phyloP scores from a whole-genome alignment of 192 early-diverging fungal genomes.

The Chytriomyces sp. region DNA sequence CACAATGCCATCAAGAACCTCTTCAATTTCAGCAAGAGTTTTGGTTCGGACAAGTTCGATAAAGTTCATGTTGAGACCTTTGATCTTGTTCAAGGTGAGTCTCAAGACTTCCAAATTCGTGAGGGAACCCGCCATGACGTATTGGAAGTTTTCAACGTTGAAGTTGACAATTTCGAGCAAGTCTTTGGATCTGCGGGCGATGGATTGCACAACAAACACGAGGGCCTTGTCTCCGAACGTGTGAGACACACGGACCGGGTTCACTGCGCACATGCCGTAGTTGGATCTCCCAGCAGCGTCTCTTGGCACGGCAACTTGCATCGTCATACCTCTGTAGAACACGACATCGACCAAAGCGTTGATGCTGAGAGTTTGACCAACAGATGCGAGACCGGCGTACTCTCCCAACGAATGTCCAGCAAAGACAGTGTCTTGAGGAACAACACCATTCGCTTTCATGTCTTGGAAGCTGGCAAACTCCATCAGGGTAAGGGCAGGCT shows the following conservation, averaged over 20 bases:
- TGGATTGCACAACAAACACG: slow-evolving; percentile 78
- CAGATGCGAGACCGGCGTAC: slow-evolving; percentile 87
- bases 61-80: slow-evolving; percentile 84
- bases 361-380: slow-evolving; percentile 84
- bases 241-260: slow-evolving; percentile 83
- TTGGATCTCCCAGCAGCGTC: slow-evolving; percentile 79
- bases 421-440: slow-evolving; percentile 81
- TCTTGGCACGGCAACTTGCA: slow-evolving; percentile 91
- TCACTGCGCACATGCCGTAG: slow-evolving; percentile 94
- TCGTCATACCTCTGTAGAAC: slow-evolving; percentile 97
- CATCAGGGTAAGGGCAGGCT: slow-evolving; percentile 87
- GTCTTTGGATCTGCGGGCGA: slow-evolving; percentile 76
- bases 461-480: slow-evolving; percentile 91
- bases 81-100: slow-evolving; percentile 85
- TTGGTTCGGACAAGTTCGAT: slow-evolving; percentile 82
- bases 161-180: slow-evolving; percentile 97
- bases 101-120: slow-evolving; percentile 81
- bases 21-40: slow-evolving; percentile 84
- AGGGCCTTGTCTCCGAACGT: slow-evolving; percentile 88
- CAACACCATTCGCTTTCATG: slow-evolving; percentile 85
- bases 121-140: slow-evolving; percentile 89
- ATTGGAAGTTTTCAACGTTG: slow-evolving; percentile 98
- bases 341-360: slow-evolving; percentile 88
- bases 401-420: slow-evolving; percentile 94
- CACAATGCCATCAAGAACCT: slow-evolving; percentile 78